Conservation (phyloP, 176 grass and related monocot species). For the Lolium multiflorum region DNA sequence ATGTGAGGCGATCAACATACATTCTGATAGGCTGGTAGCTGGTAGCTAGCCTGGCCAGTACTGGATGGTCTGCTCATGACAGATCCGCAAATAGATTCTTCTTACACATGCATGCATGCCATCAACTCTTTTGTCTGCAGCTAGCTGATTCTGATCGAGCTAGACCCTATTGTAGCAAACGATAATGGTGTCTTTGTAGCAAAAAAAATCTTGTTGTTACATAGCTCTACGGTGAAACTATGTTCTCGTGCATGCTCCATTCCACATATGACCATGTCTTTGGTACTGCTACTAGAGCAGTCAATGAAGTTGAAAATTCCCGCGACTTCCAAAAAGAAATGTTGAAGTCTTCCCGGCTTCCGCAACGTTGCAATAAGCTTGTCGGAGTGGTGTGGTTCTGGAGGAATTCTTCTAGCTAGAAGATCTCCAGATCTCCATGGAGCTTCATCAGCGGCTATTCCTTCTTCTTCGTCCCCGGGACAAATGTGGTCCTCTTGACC, state of each 20-base stretch:
- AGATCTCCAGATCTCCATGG: too few species aligned
- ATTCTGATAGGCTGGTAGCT: conserved; percentile 27
- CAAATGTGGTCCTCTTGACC: too few species aligned
- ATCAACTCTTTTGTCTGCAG: neutral
- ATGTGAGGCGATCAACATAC: conserved; percentile 17
- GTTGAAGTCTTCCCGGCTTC: neutral
- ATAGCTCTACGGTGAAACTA: neutral
- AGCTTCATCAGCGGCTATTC: too few species aligned
- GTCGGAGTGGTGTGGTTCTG: too few species aligned
- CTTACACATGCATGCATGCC: neutral
- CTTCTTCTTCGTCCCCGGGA: too few species aligned
- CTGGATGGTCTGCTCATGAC: neutral
- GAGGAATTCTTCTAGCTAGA: too few species aligned
- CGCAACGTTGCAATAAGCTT: too few species aligned
- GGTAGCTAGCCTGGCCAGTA: neutral
- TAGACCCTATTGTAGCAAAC: neutral
- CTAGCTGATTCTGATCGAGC: neutral
- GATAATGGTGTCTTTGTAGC: too few species aligned
- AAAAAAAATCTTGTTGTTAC: neutral
- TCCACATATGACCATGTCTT: too few species aligned
- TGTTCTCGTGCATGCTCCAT: neutral
- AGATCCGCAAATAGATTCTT: neutral
- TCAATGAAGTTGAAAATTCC: neutral
- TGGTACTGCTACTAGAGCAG: neutral
- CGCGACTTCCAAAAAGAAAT: neutral